Base-by-base conservation (phyloP, 2,329 filamentous ascomycete species). In the Fusarium buharicum region DNA sequence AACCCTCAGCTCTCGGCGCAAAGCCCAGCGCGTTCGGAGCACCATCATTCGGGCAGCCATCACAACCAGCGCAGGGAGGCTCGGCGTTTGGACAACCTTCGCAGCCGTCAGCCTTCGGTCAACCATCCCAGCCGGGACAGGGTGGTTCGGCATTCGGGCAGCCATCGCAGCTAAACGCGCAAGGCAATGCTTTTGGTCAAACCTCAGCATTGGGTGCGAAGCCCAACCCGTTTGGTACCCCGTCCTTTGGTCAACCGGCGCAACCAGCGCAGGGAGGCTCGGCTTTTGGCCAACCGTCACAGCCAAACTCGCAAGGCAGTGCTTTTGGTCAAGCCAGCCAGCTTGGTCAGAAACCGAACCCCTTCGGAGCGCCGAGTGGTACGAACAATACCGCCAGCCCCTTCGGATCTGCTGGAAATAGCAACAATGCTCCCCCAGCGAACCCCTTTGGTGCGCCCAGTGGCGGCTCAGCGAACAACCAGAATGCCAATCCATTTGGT, bases 41-140 rank as follows among this genome's bases (percentile, higher is more conserved):
- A 5, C 68, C 75, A 13, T 64, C 63, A 7, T 62, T 66, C 5
- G 71, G 78, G 2, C 76, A 82, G 52, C 67, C 78, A 11, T 75
- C 81, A 8, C 77, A 78, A 49, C 70, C 74, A 34, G 72, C 36
- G 68, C 77, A 43, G 53, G 70, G 40, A 9, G 52, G 62, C 3
- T 61, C 66, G 3, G 55, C 70, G 0, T 76, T 77, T 45, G 71
- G 70, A 2, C 72, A 74, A 45, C 66, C 72, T 12, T 52, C 66
- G 9, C 72, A 68, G 43, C 36, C 71, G 11, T 77, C 73, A 43
- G 72, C 76, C 1, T 85, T 86, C 59, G 79, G 81, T 3, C 77
- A 82, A 36, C 60, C 57, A 2, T 65, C 64, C 12, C 63, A 66
- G 28, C 43, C 65, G 4, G 55, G 39, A 10, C 55, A 47, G n/a